These are phyloP conservation scores for Dioscorea cayenensis DNA, from an alignment of 116 monocot species.

Conservation along the genomic window DNA sequence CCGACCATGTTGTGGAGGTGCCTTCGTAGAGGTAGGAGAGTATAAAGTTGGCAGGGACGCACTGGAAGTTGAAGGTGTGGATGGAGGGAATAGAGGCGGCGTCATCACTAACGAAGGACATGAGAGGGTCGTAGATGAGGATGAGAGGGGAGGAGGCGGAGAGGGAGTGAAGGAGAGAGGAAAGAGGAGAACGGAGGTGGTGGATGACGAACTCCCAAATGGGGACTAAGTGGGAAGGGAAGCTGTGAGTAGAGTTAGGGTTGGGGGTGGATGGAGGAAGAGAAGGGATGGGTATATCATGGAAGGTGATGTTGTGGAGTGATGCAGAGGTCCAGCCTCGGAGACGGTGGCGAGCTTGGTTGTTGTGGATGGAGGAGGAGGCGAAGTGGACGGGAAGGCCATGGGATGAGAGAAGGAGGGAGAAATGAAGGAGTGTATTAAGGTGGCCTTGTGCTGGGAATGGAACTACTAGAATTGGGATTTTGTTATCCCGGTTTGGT, in stretches of 20 bases:
- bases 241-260: conserved; percentile 26
- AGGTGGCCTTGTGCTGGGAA: conserved; percentile 71
- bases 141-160: conserved; percentile 32
- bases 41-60: conserved; percentile 34
- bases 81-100: conserved; percentile 27
- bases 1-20: background rate
- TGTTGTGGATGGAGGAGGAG: conserved; percentile 43
- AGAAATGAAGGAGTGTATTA: conserved; percentile 69
- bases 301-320: conserved; percentile 36
- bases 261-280: conserved; percentile 32
- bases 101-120: conserved; percentile 36
- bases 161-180: conserved; percentile 30
- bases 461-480: conserved; percentile 29
- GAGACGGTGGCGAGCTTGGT: conserved; percentile 38
- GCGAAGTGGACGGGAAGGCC: conserved; percentile 50
- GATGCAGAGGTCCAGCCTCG: conserved; percentile 13
- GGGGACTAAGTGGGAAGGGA: conserved; percentile 70
- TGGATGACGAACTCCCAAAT: conserved; percentile 24
- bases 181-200: conserved; percentile 17
- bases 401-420: conserved; percentile 22
- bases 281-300: conserved; percentile 37
- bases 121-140: conserved; percentile 46
- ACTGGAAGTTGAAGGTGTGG: conserved; percentile 46
- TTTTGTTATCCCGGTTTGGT: background rate
- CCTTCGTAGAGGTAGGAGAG: conserved; percentile 16